Base-by-base conservation (phyloP, 2,329 filamentous ascomycete species). In the Penicillium sp. region DNA sequence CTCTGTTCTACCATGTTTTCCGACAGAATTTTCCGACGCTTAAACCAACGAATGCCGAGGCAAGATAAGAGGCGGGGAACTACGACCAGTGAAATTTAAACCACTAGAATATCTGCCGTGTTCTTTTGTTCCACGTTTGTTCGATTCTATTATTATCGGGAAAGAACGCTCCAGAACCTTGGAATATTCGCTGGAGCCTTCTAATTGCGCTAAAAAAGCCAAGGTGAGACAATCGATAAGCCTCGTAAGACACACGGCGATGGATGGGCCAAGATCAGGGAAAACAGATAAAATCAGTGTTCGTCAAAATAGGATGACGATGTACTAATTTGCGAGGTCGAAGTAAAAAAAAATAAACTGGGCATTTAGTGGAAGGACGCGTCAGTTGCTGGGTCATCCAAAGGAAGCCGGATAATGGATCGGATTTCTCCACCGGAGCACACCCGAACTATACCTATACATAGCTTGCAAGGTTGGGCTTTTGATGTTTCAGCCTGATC, bases 381-480 rank as follows among this genome's bases (percentile, higher is more conserved):
- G 63, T 64, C 63, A 62, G 53, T 60, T 58, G 44, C 22, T 54
- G 50, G 48, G 48, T 50, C 48, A 50, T 52, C 47, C 52, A 48
- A 37, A 62, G 50, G 48, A 53, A 52, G 56, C 41, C 50, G 48
- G 53, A 47, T 53, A 51, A 52, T 52, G 48, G 56, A 55, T 45
- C 48, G 33, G 48, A 27, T 16, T 39, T 24, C 35, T 47, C 53
- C 54, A 52, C 59, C 61, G 46, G 47, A 41, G 54, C 41, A 43
- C 27, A 52, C 33, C 37, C 39, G 39, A 56, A 51, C 59, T 60
- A 62, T 62, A 60, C 39, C 19, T 21, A 41, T 41, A 39, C 51
- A 59, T 62, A 58, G 62, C 51, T 53, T 47, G 10, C 31, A 33
- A 33, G 31, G 31, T 41, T 53, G 45, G 53, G 49, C 31, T 35